A percentile compares a stretch with the other conserved stretches of the same genome.
These are phyloP conservation scores for Brassica incana DNA, from an alignment of 345 rosid species.

Conservation along the genomic window DNA sequence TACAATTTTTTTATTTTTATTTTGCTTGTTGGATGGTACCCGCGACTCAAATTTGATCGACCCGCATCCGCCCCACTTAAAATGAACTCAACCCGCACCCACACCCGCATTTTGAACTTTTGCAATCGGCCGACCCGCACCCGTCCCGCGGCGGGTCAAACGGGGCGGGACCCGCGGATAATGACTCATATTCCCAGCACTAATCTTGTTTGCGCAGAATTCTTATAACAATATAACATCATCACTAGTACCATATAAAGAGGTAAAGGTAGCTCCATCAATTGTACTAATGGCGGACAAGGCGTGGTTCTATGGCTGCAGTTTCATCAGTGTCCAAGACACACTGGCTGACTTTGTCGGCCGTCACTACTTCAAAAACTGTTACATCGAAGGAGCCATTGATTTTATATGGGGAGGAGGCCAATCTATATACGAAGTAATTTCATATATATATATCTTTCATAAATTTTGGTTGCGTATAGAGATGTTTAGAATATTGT, in stretches of 20 bases:
- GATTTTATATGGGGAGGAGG: slow-evolving; percentile 59
- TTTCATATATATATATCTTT: background rate
- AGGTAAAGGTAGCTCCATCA: slow-evolving; percentile 44
- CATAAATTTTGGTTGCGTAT: background rate
- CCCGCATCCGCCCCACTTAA: too few species aligned
- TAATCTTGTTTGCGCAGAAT: slow-evolving; percentile 38
- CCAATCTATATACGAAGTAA: slow-evolving; percentile 50
- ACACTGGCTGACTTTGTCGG: slow-evolving; percentile 41
- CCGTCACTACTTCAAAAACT: slow-evolving; percentile 45
- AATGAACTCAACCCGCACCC: too few species aligned
- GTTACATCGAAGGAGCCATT: slow-evolving; percentile 47
- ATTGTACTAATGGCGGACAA: slow-evolving; percentile 39
- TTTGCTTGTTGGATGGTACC: too few species aligned
- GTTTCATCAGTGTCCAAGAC: slow-evolving; percentile 47
- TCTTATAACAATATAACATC: slow-evolving; percentile 4
- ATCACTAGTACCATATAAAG: background rate
- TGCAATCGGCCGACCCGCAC: too few species aligned
- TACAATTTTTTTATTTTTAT: too few species aligned
- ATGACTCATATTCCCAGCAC: too few species aligned
- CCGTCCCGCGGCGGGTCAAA: too few species aligned
- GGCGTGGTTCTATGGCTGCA: slow-evolving; percentile 41
- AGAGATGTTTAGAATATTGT: background rate
- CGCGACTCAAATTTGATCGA: too few species aligned
- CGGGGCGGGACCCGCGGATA: too few species aligned
- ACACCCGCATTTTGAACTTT: too few species aligned